Evolutionary conservation across 1,139 yeast species (phyloP).

Genomic region (Yamadazyma sp.): DNA sequence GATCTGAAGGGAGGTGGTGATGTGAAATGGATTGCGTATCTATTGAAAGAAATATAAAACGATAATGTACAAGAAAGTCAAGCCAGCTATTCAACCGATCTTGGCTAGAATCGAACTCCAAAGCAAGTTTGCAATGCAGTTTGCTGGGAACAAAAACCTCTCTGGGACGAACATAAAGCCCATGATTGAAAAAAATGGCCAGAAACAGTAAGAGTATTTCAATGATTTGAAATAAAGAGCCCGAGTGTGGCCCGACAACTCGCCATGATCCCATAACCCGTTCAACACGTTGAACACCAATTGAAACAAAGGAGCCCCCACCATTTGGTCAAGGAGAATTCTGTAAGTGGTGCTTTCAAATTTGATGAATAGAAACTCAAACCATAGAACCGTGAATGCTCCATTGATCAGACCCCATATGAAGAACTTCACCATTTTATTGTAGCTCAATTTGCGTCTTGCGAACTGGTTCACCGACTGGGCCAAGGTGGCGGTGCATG

Average conservation of each 20-base stretch:
- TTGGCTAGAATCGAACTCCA: constrained; percentile 56
- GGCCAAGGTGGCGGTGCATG: constrained; percentile 55
- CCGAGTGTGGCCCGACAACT: constrained; percentile 26
- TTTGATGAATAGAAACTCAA: constrained; percentile 42
- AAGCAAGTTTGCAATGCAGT: constrained; percentile 54
- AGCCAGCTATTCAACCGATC: constrained; percentile 7
- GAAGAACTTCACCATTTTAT: constrained; percentile 48
- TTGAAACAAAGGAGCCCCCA: constrained; percentile 60
- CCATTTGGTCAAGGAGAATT: constrained; percentile 50
- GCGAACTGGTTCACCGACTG: constrained; percentile 55
- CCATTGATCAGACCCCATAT: constrained; percentile 68
- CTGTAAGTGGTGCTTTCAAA: constrained; percentile 37
- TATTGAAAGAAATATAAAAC: too few relatives aligned
- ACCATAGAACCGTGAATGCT: constrained; percentile 56
- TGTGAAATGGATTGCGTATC: too few relatives aligned
- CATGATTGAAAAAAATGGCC: constrained; percentile 58
- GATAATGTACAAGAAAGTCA: not conserved
- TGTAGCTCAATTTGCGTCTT: constrained; percentile 39
- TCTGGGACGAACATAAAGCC: constrained; percentile 51
- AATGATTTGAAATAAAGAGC: constrained; percentile 46
- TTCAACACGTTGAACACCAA: constrained; percentile 48
- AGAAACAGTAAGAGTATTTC: constrained; percentile 53
- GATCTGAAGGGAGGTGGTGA: constrained; percentile 8
- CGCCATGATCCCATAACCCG: constrained; percentile 58
- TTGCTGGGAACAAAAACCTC: constrained; percentile 54